Percentiles rank a stretch among this genome's conserved stretches.
Evolutionary conservation across 805 yeast species (phyloP).

Genomic region (Metschnikowia orientalis): DNA sequence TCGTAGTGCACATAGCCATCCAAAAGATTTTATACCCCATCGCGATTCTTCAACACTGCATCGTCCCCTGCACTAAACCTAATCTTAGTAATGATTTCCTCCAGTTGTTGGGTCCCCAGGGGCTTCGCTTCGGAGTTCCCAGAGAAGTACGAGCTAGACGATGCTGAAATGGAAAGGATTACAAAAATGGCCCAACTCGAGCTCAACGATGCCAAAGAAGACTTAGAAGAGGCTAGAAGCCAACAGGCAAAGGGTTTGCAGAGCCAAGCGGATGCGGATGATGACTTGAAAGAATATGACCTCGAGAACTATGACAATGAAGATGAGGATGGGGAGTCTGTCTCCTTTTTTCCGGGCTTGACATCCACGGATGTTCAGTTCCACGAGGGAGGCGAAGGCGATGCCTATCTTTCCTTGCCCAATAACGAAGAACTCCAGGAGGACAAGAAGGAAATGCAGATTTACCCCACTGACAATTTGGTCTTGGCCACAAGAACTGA

Average conservation of each 20-base stretch:
- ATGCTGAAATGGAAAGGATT: conserved; percentile 89
- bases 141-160: conserved; percentile 79
- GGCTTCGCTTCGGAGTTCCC: conserved; percentile 95
- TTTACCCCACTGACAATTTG: conserved; percentile 86
- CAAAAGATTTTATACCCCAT: conserved; percentile 5
- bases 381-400: conserved; percentile 38
- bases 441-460: conserved; percentile 79
- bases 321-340: conserved; percentile 52
- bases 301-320: conserved; percentile 75
- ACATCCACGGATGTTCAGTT: conserved; percentile 54
- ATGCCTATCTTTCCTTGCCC: conserved; percentile 61
- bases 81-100: conserved; percentile 88
- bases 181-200: conserved; percentile 79
- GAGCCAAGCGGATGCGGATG: conserved; percentile 63
- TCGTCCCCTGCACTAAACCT: too few species aligned
- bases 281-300: conserved; percentile 83
- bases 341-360: conserved; percentile 70
- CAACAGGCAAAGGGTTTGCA: conserved; percentile 29
- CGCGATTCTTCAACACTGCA: conserved; percentile 5
- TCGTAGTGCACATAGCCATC: conserved; percentile 1
- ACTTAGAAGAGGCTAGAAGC: conserved; percentile 46
- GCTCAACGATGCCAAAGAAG: conserved; percentile 69
- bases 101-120: conserved; percentile 93
- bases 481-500: conserved; percentile 91
- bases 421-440: conserved; percentile 61